phyloP scores from a whole-genome alignment of 768 basidiomycete species.

The Tylopilus felleus region DNA sequence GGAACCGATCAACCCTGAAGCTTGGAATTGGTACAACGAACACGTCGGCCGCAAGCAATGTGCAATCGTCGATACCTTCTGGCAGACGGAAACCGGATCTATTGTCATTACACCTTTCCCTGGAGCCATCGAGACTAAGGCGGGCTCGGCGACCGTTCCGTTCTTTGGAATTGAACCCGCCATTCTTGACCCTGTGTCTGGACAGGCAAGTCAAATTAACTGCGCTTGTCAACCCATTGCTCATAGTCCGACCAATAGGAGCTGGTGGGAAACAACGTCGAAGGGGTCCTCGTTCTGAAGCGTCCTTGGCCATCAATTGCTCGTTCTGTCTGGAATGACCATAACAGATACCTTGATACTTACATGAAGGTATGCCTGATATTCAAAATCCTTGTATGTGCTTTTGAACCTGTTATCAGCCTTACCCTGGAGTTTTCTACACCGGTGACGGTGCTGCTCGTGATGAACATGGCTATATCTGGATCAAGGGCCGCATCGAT shows the following conservation, averaged over 20 bases:
- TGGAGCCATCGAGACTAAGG: constrained; percentile 93
- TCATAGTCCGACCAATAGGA: constrained; percentile 36
- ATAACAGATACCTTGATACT: constrained; percentile 78
- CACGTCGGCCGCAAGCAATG: constrained; percentile 85
- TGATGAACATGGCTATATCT: constrained; percentile 94
- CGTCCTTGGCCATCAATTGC: constrained; percentile 96
- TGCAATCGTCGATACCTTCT: constrained; percentile 92
- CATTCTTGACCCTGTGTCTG: constrained; percentile 81
- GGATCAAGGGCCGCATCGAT: constrained; percentile 98
- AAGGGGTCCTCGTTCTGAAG: constrained; percentile 86
- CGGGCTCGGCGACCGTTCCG: constrained; percentile 94
- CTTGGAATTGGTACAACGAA: constrained; percentile 99
- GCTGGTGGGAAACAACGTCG: constrained; percentile 76
- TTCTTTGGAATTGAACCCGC: constrained; percentile 94
- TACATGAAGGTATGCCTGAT: constrained; percentile 53
- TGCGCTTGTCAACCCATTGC: not conserved
- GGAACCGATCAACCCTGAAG: constrained; percentile 98
- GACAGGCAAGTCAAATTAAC: constrained; percentile 43
- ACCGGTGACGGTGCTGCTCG: constrained; percentile 97
- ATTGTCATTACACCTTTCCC: constrained; percentile 95
- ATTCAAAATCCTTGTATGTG: constrained; percentile 35
- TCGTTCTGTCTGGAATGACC: constrained; percentile 87
- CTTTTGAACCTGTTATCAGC: constrained; percentile 37
- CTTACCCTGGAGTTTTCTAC: constrained; percentile 89
- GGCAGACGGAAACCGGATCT: constrained; percentile 98